Evolutionary conservation across 257 asterid genomes (phyloP), one percentile per base, ranked within the genome.

Genomic region (Salvia miltiorrhiza): DNA sequence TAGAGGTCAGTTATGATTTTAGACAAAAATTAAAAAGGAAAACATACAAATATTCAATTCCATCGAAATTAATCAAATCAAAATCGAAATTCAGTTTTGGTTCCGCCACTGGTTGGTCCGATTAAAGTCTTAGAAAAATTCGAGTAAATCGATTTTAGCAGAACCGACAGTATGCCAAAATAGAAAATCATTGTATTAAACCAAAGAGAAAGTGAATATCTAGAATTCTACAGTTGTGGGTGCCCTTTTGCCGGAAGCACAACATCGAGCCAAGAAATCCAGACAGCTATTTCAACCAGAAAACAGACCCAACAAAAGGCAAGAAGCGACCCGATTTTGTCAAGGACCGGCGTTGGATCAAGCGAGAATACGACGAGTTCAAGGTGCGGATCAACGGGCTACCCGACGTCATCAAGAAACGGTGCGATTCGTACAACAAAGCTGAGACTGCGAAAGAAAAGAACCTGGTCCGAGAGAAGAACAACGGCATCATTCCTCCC

Each of bases 301-400:
- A 90, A 77, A 69, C 77, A 0, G 99, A 93, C 48, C 96, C 99
- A 0, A 87, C 95, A 0, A 93, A 90, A 66, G 84, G 89, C 83
- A 93, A 93, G 85, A 88, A 83, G 48, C 80, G 81, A 0, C 80
- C 86, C 0, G 97, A 93, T 84, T 93, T 93, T 59, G 99, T 93
- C 3, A 93, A 86, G 87, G 99, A 93, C 62, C 80, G 99, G 7
- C 79, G 99, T 10, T 93, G 99, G 99, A 90, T 93, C 79, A 93
- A 93, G 88, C 77, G 99, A 58, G 99, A 93, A 77, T 93, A 93
- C 1, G 99, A 93, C 28, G 99, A 93, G 73, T 93, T 88, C 83
- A 90, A 93, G 81, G 99, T 93, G 47, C 81, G 94, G 80, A 89
- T 90, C 81, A 93, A 93, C 11, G 99, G 97, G 5, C 73, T 93